Base-by-base conservation (phyloP, 176 grass and related monocot genomes). In the Phoenix roebelenii region DNA sequence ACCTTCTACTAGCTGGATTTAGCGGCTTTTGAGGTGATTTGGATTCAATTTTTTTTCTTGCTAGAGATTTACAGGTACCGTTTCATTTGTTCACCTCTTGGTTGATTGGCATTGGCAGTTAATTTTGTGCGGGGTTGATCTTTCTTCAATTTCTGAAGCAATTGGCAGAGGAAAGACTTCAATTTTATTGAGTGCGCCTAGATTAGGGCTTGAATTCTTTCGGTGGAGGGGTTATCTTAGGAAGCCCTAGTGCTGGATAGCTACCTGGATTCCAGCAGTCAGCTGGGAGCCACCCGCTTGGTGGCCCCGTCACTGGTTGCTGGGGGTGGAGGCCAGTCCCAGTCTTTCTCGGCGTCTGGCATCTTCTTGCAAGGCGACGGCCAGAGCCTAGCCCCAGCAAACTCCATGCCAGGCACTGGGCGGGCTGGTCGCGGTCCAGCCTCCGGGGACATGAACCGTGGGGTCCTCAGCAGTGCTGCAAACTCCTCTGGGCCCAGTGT, bases 401-500 rank as follows among this genome's bases (percentile, higher is more conserved):
- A 50, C 55, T 70, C 78, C 63, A 79, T 89, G 82, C 70, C 86
- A 28, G 78, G 71, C 56, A 67, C 60, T n/a, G 64, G 64, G 63
- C 63, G 72, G 18, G 82, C 82, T 72, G 85, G 85, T 71, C 25
- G 80, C 60, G 72, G 69, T 70, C 26, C 52, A 57, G 86, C 73
- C 73, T 59, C 65, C 17, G 81, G 61, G 72, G 87, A 90, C 49
- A 73, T 80, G 79, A 85, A 80, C 68, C 68, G 65, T 64, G 56
- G 74, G 22, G 52, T 85, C 28, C 79, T 78, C 18, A 73, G 83
- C 52, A 75, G 79, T 57, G 78, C 76, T 50, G 83, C 79, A 23
- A 85, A 89, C 81, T 98, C 87, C 9, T 87, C 94, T 55, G 87
- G 85, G 51, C 87, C 84, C 23, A 88, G 88, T 58, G 68, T 91